Evolutionary conservation across 164 flowering plant species (phyloP).

Genomic region (Platanus orientalis): DNA sequence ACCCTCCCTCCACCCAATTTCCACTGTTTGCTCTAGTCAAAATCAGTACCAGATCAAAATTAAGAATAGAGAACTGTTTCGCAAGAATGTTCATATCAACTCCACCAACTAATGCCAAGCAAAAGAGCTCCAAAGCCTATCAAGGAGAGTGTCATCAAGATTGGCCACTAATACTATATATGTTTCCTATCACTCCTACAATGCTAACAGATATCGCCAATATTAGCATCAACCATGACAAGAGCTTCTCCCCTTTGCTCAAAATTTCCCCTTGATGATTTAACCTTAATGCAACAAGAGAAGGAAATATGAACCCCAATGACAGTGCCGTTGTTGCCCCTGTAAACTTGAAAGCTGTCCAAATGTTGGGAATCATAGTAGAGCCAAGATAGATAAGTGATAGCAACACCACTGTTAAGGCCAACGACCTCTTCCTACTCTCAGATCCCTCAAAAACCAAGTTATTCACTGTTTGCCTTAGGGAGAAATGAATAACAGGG

Average conservation of each 20-base stretch:
- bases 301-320: constrained; percentile 85
- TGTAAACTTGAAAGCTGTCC: constrained; percentile 97
- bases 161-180: constrained; percentile 46
- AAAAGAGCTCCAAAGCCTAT: too few species aligned
- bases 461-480: constrained; percentile 84
- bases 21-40: neutral
- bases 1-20: neutral
- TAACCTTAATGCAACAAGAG: constrained; percentile 69
- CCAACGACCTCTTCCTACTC: constrained; percentile 73
- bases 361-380: constrained; percentile 87
- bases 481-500: constrained; percentile 92
- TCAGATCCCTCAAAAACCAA: constrained; percentile 55
- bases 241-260: constrained; percentile 35
- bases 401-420: constrained; percentile 55
- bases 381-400: constrained; percentile 66
- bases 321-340: constrained; percentile 96
- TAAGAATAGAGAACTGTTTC: neutral
- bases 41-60: neutral
- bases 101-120: neutral
- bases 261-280: constrained; percentile 39
- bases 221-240: constrained; percentile 69
- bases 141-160: constrained; percentile 30
- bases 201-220: constrained; percentile 66
- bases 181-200: constrained; percentile 77
- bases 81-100: too few species aligned